Percentiles rank a stretch among this genome's conserved stretches.
phyloP scores from a whole-genome alignment of 306 rosid genomes.

The Macrotyloma uniflorum region DNA sequence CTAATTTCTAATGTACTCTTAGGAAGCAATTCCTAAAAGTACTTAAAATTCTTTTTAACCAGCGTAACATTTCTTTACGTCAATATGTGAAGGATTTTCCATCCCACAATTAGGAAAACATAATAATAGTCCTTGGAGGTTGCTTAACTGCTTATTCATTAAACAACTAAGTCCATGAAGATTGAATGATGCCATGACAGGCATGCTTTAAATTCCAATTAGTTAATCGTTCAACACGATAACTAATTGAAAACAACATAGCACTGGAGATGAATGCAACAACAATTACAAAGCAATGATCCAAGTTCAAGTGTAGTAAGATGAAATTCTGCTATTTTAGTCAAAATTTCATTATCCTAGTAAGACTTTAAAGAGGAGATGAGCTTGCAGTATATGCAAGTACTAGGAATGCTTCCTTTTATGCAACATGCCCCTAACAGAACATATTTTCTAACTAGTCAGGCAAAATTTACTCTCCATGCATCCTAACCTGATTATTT shows the following conservation, averaged over 20 bases:
- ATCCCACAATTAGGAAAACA: neutral
- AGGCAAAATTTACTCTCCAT: neutral
- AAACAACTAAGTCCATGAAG: neutral
- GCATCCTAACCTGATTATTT: slow-evolving; percentile 66
- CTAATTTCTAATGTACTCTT: too few species aligned
- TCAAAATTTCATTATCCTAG: neutral
- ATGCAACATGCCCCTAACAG: neutral
- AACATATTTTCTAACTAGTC: neutral
- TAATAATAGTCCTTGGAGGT: neutral
- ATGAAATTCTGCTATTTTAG: neutral
- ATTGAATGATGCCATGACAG: neutral
- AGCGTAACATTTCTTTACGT: neutral
- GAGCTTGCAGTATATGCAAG: neutral
- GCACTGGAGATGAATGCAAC: neutral
- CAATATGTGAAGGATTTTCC: neutral
- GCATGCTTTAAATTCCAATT: neutral
- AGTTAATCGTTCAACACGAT: neutral
- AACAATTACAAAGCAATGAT: neutral
- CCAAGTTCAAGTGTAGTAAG: neutral
- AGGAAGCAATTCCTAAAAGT: neutral
- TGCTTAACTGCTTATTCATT: neutral
- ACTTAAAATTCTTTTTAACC: neutral
- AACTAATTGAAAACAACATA: neutral
- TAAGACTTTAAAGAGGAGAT: neutral
- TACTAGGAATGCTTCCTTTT: neutral